Base-by-base conservation (phyloP, 306 rosid genomes). In the Trifolium dubium region DNA sequence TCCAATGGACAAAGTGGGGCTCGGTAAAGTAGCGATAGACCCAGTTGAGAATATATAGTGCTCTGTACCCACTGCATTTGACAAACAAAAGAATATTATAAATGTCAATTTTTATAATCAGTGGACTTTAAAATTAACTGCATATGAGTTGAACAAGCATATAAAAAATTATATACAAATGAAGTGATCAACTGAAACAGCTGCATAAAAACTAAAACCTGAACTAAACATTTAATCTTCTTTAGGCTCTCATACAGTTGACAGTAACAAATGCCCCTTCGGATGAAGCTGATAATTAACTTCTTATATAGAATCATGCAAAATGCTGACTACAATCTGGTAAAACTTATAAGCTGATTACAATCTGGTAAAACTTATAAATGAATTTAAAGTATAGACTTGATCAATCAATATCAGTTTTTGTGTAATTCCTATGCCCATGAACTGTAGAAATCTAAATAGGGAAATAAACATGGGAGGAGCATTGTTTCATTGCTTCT, bases 1-100 rank as follows among this genome's bases (percentile, higher is more conserved):
- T 92, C 98, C 94, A 92, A 53, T 87, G 96, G 68, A 90, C 84
- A 77, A 75, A 92, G 82, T 76, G 81, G 28, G 82, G 80, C 85
- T 92, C 98, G 17, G 98, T 90, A 39, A 90, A 90, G 89, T 90
- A 92, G 86, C 98, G 96, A 72, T 87, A 92, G 64, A 88, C 81
- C 98, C 98, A 92, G 83, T 92, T 92, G 75, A 90, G 69, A 46
- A 92, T 88, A 88, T 92, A 92, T 29, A 92, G 78, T 35, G 82
- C 92, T 84, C 96, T 86, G 76, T 92, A 92, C 1, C 89, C 94
- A 78, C 98, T 92, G 96, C 92, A 87, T 67, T 67, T 55, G 67
- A 50, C 46, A 79, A 64, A 71, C 69, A 76, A 14, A 73, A 46
- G 30, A 66, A 53, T 64, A 70, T 51, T 40, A 55, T 17, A 34